phyloP scores from a whole-genome alignment of 192 early-diverging fungal genomes.

The Coemansia sp. region DNA sequence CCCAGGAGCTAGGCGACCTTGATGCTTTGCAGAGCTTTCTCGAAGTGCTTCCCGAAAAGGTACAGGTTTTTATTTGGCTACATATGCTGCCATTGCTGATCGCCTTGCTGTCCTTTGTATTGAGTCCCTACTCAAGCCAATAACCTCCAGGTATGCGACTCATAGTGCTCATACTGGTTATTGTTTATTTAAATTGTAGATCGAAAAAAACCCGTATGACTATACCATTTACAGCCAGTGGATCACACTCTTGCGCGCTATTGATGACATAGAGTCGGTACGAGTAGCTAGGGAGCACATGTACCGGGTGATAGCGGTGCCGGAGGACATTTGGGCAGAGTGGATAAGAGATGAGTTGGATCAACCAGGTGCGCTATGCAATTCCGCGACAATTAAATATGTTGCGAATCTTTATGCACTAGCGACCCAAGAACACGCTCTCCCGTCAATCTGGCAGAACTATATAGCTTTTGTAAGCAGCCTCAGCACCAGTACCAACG shows the following conservation, averaged over 20 bases:
- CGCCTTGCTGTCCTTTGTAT: background rate
- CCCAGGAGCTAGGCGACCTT: constrained; percentile 17
- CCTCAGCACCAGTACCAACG: constrained; percentile 2
- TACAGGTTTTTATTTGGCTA: background rate
- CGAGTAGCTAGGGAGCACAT: constrained; percentile 33
- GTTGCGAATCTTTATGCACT: constrained; percentile 19
- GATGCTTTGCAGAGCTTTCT: constrained; percentile 26
- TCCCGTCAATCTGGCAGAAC: constrained; percentile 28
- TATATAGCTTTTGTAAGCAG: constrained; percentile 26
- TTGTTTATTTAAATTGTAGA: constrained; percentile 6
- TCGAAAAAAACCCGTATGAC: constrained; percentile 42
- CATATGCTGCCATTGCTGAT: background rate
- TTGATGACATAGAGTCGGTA: constrained; percentile 36
- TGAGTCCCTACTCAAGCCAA: background rate
- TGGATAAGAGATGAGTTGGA: constrained; percentile 41
- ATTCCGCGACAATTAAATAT: constrained; percentile 1
- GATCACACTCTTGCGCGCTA: constrained; percentile 30
- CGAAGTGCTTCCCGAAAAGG: constrained; percentile 27
- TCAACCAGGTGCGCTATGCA: constrained; percentile 6
- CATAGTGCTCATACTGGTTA: background rate
- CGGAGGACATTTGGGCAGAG: constrained; percentile 19
- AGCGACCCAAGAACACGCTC: constrained; percentile 17
- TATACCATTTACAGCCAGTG: constrained; percentile 30
- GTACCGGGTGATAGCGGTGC: constrained; percentile 24
- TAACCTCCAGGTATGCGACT: background rate